Conservation (phyloP, 2,329 filamentous ascomycete species). For the Talaromyces sp. region DNA sequence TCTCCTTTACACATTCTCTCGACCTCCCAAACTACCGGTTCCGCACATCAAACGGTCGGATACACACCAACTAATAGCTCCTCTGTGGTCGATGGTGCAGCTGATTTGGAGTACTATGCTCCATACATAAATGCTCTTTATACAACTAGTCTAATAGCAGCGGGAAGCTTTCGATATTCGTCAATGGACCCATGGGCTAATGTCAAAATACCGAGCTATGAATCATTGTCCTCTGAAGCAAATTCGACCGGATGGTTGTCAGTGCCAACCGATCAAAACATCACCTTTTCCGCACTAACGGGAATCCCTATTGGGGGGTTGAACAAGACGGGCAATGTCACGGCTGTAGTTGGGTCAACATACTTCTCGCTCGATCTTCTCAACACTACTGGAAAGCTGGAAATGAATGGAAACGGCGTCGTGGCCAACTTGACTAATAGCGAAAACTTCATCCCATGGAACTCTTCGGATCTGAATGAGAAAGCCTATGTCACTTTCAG, state of each 20-base stretch:
- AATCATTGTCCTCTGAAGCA: background rate
- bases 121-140: background rate
- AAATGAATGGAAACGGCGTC: background rate
- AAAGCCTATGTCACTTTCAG: background rate
- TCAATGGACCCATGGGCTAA: slow-evolving; percentile 1
- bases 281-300: background rate
- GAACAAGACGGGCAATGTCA: background rate
- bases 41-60: background rate
- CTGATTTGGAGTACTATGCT: background rate
- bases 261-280: background rate
- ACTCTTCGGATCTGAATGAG: background rate
- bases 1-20: background rate
- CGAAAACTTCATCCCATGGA: background rate
- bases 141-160: background rate
- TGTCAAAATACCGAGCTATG: background rate
- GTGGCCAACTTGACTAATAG: background rate
- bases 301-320: background rate
- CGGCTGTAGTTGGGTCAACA: background rate
- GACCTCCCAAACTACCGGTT: background rate
- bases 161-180: background rate
- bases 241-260: background rate
- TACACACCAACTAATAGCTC: background rate
- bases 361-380: background rate
- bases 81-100: background rate
- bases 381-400: background rate